These are phyloP conservation scores for Pyrenochaeta sp. DNA, from an alignment of 2,329 filamentous ascomycete genomes.

Conservation along the genomic window DNA sequence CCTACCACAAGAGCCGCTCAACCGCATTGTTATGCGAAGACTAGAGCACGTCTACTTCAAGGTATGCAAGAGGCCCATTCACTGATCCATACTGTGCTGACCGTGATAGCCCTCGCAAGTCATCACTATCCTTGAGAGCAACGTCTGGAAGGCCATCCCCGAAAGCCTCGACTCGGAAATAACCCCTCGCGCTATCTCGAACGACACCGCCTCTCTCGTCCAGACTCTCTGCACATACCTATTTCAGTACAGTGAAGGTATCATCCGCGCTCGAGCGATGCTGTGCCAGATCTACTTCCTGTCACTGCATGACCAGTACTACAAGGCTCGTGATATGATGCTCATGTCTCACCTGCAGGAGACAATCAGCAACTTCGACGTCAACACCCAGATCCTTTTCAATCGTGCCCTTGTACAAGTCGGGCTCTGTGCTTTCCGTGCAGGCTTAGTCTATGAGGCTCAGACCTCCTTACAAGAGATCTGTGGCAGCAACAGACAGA, in stretches of 20 bases:
- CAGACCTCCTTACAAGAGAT: conserved; percentile 98
- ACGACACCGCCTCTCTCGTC: conserved; percentile 78
- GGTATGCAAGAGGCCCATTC: conserved; percentile 54
- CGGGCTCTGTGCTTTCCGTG: conserved; percentile 96
- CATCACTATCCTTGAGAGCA: conserved; percentile 91
- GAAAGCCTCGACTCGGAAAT: conserved; percentile 76
- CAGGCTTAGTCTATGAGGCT: conserved; percentile 94
- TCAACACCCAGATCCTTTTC: conserved; percentile 97
- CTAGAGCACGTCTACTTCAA: conserved; percentile 99
- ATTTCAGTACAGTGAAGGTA: conserved; percentile 92
- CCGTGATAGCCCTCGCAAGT: conserved; percentile 79
- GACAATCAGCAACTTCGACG: conserved; percentile 95
- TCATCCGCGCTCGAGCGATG: conserved; percentile 96
- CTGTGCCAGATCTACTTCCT: conserved; percentile 99
- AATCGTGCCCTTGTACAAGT: conserved; percentile 98
- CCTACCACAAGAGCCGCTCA: conserved; percentile 83
- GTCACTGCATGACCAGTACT: conserved; percentile 96
- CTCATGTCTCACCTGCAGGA: conserved; percentile 99
- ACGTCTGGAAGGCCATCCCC: conserved; percentile 85
- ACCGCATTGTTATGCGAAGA: conserved; percentile 91
- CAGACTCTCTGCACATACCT: conserved; percentile 93
- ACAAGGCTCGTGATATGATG: conserved; percentile 98
- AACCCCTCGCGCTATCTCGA: conserved; percentile 73
- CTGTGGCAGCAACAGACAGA: conserved; percentile 95
- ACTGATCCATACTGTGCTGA: conserved; percentile 27